These are phyloP conservation scores for Hymenoscyphus linearis DNA, from an alignment of 2,329 filamentous ascomycete species.

Conservation along the genomic window DNA sequence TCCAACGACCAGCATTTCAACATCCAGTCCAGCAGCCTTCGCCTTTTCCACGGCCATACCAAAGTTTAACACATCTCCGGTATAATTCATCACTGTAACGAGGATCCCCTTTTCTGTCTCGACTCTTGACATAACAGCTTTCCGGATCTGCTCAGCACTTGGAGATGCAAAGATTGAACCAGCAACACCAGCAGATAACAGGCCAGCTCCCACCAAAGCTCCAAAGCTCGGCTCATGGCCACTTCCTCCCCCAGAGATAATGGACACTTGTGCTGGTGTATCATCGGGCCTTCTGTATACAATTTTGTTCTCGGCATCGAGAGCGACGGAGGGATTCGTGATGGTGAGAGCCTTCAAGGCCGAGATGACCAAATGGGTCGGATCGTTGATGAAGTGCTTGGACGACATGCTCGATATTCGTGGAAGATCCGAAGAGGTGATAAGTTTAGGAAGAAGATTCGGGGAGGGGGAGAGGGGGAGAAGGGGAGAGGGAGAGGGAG, in stretches of 20 bases:
- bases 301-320: constrained; percentile 77
- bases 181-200: constrained; percentile 76
- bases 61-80: constrained; percentile 85
- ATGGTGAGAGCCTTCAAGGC: constrained; percentile 73
- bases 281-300: constrained; percentile 63
- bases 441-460: background rate
- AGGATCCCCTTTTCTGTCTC: constrained; percentile 69
- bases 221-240: constrained; percentile 89
- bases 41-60: constrained; percentile 92
- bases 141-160: constrained; percentile 74
- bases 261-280: constrained; percentile 59
- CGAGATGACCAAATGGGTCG: constrained; percentile 69
- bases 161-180: constrained; percentile 85
- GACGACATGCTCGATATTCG: constrained; percentile 39
- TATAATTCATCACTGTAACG: constrained; percentile 96
- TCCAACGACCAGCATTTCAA: constrained; percentile 86
- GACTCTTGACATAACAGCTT: constrained; percentile 68
- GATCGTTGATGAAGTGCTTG: constrained; percentile 89
- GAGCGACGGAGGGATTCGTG: constrained; percentile 76
- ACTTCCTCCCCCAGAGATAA: constrained; percentile 83
- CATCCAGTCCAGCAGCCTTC: constrained; percentile 67
- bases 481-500: too few relatives aligned
- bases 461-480: background rate
- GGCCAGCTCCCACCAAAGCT: constrained; percentile 75
- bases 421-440: too few relatives aligned